Conservation (phyloP, 805 yeast species). For the Metschnikowia gelsemii region DNA sequence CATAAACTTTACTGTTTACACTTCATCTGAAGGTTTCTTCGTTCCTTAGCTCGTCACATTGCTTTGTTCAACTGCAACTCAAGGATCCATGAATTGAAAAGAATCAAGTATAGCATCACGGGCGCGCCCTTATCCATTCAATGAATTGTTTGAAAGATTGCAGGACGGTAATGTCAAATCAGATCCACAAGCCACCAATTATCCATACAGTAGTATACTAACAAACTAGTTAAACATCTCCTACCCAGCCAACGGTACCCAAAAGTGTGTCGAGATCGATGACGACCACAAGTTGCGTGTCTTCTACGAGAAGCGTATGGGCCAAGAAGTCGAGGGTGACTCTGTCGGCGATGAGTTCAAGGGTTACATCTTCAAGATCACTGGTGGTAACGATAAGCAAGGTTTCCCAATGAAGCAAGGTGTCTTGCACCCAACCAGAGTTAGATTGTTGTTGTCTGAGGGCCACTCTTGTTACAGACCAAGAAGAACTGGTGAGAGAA, state of each 20-base stretch:
- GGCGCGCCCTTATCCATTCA: too few relatives aligned
- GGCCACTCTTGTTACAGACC: conserved; percentile 99
- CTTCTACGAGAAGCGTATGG: conserved; percentile 99
- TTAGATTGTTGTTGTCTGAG: conserved; percentile 87
- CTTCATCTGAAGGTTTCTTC: too few relatives aligned
- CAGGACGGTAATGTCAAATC: too few relatives aligned
- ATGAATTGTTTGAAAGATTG: too few relatives aligned
- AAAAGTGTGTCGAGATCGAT: conserved; percentile 95
- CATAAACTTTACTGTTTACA: too few relatives aligned
- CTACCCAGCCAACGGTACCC: conserved; percentile 99
- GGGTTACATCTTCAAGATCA: conserved; percentile 97
- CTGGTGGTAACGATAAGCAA: conserved; percentile 99
- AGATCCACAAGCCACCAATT: background rate
- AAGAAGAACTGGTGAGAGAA: conserved; percentile 99
- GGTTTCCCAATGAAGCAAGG: conserved; percentile 99
- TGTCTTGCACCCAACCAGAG: conserved; percentile 99
- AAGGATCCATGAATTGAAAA: too few relatives aligned
- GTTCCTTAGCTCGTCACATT: too few relatives aligned
- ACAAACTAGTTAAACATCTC: conserved; percentile 87
- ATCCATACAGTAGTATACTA: conserved; percentile 10
- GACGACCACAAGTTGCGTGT: conserved; percentile 98
- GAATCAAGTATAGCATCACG: too few relatives aligned
- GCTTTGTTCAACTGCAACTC: too few relatives aligned
- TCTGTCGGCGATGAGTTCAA: conserved; percentile 97
- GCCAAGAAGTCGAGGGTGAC: conserved; percentile 99